phyloP scores from a whole-genome alignment of 305 asterid species.

The Fraxinus xanthoxyloides region DNA sequence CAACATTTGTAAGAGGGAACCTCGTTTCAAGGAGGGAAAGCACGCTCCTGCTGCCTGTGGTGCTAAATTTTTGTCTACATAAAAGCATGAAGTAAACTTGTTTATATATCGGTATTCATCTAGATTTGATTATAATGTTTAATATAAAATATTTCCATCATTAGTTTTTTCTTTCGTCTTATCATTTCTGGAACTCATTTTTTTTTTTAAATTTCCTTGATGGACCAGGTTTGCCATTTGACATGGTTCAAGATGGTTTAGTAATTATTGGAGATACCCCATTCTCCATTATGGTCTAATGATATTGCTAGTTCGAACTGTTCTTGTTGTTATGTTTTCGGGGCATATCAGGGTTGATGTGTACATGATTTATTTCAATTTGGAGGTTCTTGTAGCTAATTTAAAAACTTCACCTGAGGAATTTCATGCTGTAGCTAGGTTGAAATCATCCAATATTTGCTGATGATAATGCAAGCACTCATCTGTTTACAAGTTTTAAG shows the following conservation, averaged over 20 bases:
- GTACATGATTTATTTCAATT: slow-evolving; percentile 24
- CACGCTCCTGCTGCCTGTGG: slow-evolving; percentile 83
- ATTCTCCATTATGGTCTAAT: neutral
- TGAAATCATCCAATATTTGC: neutral
- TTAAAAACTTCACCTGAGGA: neutral
- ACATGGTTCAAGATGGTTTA: slow-evolving; percentile 3
- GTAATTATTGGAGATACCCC: neutral
- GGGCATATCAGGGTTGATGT: slow-evolving; percentile 18
- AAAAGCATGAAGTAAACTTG: slow-evolving; percentile 6
- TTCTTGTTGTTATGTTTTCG: neutral
- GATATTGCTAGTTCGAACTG: neutral
- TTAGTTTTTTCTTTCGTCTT: too few species aligned
- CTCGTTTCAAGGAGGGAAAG: slow-evolving; percentile 59
- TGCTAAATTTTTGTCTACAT: slow-evolving; percentile 44
- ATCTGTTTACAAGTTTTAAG: neutral
- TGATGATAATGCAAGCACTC: neutral
- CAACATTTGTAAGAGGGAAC: slow-evolving; percentile 76
- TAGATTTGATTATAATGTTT: neutral
- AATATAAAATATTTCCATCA: neutral
- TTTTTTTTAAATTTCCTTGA: neutral
- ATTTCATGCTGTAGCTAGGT: neutral
- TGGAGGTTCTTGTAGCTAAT: neutral
- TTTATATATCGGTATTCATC: neutral
- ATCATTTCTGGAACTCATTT: neutral
- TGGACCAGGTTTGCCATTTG: slow-evolving; percentile 15